These are phyloP conservation scores for Chytriomyces sp. DNA, from an alignment of 192 early-diverging fungal genomes.

Conservation along the genomic window DNA sequence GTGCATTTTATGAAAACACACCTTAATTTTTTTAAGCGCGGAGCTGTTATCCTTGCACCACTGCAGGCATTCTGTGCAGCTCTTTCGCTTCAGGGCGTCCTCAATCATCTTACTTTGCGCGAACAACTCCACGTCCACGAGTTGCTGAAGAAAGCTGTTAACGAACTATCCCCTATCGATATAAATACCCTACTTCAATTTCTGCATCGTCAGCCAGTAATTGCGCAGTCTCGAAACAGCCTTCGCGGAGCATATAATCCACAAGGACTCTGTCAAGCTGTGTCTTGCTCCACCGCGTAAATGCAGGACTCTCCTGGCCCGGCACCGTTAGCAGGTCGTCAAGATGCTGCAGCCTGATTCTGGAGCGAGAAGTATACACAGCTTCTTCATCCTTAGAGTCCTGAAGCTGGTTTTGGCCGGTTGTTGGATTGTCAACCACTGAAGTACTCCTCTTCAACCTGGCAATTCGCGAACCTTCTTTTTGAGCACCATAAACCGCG, in stretches of 20 bases:
- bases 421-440: not conserved
- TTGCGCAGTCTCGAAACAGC: constrained; percentile 75
- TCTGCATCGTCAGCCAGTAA: constrained; percentile 54
- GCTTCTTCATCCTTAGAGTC: constrained; percentile 79
- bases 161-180: not conserved
- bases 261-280: constrained; percentile 87
- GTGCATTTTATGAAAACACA: constrained; percentile 31
- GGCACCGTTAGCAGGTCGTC: constrained; percentile 68
- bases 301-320: constrained; percentile 65
- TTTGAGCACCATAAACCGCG: constrained; percentile 69
- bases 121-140: constrained; percentile 93
- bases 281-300: constrained; percentile 80
- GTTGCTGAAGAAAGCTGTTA: constrained; percentile 49
- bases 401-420: constrained; percentile 49
- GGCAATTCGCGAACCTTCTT: constrained; percentile 61
- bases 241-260: constrained; percentile 94
- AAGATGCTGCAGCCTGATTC: constrained; percentile 76
- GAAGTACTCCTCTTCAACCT: not conserved
- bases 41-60: constrained; percentile 96
- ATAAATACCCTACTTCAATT: constrained; percentile 61
- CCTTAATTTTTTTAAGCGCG: constrained; percentile 86
- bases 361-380: constrained; percentile 67
- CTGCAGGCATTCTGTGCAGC: constrained; percentile 82
- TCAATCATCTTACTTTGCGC: constrained; percentile 78
- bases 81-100: constrained; percentile 71